Evolutionary conservation across 2,329 filamentous ascomycete genomes (phyloP).

Genomic region (Tympanopsis confertula): DNA sequence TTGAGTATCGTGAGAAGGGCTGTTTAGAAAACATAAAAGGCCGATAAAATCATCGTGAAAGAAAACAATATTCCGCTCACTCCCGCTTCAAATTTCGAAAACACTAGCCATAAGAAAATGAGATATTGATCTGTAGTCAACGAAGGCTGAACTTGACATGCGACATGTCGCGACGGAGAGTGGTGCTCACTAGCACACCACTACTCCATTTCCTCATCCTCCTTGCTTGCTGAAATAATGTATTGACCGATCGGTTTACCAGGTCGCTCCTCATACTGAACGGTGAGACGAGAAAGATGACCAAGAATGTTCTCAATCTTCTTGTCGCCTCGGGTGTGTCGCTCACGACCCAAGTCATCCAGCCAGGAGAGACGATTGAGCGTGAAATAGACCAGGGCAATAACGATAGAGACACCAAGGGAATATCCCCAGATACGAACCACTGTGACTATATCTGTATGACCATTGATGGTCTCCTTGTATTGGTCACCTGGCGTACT

Average conservation of each 20-base stretch:
- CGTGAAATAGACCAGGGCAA: constrained; percentile 53
- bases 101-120: too few relatives aligned
- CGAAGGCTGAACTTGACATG: too few relatives aligned
- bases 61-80: too few relatives aligned
- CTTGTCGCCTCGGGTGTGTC: constrained; percentile 48
- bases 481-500: constrained; percentile 20
- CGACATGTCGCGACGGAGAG: too few relatives aligned
- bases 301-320: constrained; percentile 56
- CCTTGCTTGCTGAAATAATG: neutral
- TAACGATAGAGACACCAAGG: constrained; percentile 54
- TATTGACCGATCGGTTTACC: constrained; percentile 27
- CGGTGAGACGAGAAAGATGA: constrained; percentile 50
- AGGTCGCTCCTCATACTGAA: constrained; percentile 35
- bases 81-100: too few relatives aligned
- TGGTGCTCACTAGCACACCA: too few relatives aligned
- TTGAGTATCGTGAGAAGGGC: too few relatives aligned
- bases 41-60: too few relatives aligned
- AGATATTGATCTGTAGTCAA: too few relatives aligned
- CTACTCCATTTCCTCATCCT: neutral
- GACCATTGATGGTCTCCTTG: constrained; percentile 20
- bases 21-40: too few relatives aligned
- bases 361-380: constrained; percentile 47
- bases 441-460: constrained; percentile 43
- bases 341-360: constrained; percentile 51
- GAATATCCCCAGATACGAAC: constrained; percentile 56